Conservation (phyloP, 2,329 filamentous ascomycete species). For the Gremmenia infestans region DNA sequence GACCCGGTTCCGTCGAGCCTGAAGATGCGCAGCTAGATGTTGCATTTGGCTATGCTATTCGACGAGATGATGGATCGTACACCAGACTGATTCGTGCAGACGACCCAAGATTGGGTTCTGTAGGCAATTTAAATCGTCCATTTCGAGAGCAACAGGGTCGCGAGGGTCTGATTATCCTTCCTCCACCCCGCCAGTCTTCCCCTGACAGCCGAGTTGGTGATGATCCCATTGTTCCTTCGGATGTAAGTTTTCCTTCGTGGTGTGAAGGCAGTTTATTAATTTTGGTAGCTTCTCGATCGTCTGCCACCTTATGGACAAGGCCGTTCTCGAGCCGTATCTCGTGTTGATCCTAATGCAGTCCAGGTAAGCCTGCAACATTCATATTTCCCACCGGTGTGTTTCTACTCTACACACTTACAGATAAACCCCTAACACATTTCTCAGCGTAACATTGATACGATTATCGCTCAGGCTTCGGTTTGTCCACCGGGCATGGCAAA, state of each 20-base stretch:
- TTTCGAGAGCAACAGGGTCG: slow-evolving; percentile 13
- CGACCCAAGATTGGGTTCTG: slow-evolving; percentile 45
- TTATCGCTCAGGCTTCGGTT: slow-evolving; percentile 10
- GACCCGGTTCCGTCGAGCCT: slow-evolving; percentile 21
- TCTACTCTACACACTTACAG: background rate
- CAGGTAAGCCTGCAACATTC: background rate
- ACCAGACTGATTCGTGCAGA: slow-evolving; percentile 54
- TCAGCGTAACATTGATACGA: slow-evolving; percentile 15
- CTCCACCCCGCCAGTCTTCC: slow-evolving; percentile 14
- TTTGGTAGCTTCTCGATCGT: slow-evolving; percentile 10
- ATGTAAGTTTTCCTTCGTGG: slow-evolving; percentile 12
- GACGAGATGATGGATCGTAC: slow-evolving; percentile 48
- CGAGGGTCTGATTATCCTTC: slow-evolving; percentile 30
- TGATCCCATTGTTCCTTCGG: slow-evolving; percentile 11
- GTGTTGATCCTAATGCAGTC: background rate
- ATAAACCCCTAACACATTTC: background rate
- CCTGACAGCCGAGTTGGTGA: slow-evolving; percentile 14
- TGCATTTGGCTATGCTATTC: slow-evolving; percentile 47
- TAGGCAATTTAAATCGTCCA: slow-evolving; percentile 43
- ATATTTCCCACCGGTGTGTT: background rate
- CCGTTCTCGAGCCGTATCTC: background rate
- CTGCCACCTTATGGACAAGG: background rate
- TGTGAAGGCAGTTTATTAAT: background rate
- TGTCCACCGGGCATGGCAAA: background rate
- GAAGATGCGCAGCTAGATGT: slow-evolving; percentile 20